phyloP scores from a whole-genome alignment of 345 rosid species.

The Firmiana major region DNA sequence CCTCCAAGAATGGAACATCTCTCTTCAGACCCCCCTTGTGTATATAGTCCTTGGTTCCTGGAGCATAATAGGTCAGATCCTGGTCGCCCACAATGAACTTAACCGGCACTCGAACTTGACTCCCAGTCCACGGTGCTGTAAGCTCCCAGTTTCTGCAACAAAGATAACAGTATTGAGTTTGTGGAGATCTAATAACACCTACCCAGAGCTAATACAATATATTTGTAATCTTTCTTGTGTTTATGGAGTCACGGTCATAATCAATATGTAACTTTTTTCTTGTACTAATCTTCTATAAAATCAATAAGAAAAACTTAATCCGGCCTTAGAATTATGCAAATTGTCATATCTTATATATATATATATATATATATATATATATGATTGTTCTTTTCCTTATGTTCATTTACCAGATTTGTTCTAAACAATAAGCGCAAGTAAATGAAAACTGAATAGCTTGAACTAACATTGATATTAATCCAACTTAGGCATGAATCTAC shows the following conservation, averaged over 20 bases:
- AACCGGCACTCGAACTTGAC: slow-evolving; percentile 51
- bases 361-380: too few relatives aligned
- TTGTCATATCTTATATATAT: too few relatives aligned
- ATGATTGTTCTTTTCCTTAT: too few relatives aligned
- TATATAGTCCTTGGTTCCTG: slow-evolving; percentile 54
- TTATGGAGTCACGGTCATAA: too few relatives aligned
- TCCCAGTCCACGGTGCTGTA: slow-evolving; percentile 64
- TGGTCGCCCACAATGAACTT: slow-evolving; percentile 73
- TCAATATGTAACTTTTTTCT: too few relatives aligned
- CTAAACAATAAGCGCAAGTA: neutral
- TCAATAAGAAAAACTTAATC: too few relatives aligned
- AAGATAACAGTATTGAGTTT: neutral
- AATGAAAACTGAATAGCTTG: neutral
- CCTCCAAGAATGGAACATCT: slow-evolving; percentile 64
- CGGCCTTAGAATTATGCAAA: too few relatives aligned
- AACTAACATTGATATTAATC: neutral
- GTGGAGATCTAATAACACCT: too few relatives aligned
- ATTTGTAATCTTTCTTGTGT: too few relatives aligned
- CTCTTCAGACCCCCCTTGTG: slow-evolving; percentile 50
- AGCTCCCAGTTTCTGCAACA: slow-evolving; percentile 66
- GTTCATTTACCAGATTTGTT: too few relatives aligned
- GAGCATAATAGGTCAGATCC: slow-evolving; percentile 53
- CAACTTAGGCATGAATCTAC: neutral
- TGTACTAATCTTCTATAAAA: too few relatives aligned
- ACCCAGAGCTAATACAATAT: too few relatives aligned